Evolutionary conservation across 2,329 filamentous ascomycete species (phyloP).

Genomic region (Fusarium sp.): DNA sequence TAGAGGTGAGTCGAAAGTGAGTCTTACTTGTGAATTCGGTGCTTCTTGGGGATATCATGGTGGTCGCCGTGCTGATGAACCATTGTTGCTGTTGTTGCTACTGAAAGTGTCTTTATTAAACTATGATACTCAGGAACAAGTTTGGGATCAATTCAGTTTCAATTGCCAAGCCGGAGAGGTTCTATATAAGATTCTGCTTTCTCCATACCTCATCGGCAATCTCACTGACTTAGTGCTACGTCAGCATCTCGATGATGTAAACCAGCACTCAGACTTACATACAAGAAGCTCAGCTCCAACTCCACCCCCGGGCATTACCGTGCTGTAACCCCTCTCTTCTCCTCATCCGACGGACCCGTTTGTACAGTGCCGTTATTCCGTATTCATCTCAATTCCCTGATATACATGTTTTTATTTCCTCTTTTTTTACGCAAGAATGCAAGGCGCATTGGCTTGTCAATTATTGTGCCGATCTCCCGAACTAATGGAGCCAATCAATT

Average conservation of each 20-base stretch:
- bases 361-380: constrained; percentile 22
- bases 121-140: neutral
- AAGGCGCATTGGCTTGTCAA: neutral
- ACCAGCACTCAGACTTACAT: neutral
- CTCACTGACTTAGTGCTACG: constrained; percentile 17
- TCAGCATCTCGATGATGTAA: constrained; percentile 46
- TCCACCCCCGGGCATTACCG: constrained; percentile 16
- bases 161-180: neutral
- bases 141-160: neutral
- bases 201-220: neutral
- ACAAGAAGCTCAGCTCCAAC: constrained; percentile 4
- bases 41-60: constrained; percentile 63
- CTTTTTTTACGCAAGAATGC: neutral
- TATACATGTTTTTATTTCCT: neutral
- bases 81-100: constrained; percentile 52
- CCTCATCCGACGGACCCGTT: constrained; percentile 28
- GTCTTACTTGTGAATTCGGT: constrained; percentile 60
- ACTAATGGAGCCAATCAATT: neutral
- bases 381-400: constrained; percentile 16
- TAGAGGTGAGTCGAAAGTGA: neutral
- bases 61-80: constrained; percentile 64
- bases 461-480: constrained; percentile 37
- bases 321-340: neutral
- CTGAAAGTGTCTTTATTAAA: neutral
- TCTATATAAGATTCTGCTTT: neutral